Evolutionary conservation across 345 rosid species (phyloP).

Genomic region (Lepidium didymum): DNA sequence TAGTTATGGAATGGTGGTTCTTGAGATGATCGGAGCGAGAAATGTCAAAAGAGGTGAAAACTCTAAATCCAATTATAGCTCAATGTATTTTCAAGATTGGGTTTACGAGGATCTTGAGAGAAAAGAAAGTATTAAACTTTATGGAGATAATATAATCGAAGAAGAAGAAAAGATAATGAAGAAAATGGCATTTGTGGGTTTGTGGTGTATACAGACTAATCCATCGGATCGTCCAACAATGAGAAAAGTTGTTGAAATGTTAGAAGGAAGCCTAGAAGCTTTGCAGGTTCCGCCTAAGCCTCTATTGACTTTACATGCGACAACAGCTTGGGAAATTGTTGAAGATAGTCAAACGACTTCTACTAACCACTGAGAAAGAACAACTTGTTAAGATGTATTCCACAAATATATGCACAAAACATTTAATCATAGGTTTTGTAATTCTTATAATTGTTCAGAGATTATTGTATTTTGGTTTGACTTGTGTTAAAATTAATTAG

Average conservation of each 20-base stretch:
- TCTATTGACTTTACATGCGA: not conserved
- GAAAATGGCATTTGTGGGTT: constrained; percentile 24
- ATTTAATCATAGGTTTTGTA: too few relatives aligned
- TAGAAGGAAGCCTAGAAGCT: constrained; percentile 27
- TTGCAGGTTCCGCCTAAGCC: constrained; percentile 34
- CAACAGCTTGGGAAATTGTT: not conserved
- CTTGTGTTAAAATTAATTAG: too few relatives aligned
- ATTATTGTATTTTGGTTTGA: too few relatives aligned
- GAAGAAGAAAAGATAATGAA: constrained; percentile 19
- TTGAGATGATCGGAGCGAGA: constrained; percentile 24
- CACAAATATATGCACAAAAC: too few relatives aligned
- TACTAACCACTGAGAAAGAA: not conserved
- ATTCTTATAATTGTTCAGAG: too few relatives aligned
- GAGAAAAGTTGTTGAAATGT: constrained; percentile 32
- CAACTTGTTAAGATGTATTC: not conserved
- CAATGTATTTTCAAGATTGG: constrained; percentile 25
- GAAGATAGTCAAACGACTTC: not conserved
- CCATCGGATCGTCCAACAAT: constrained; percentile 28
- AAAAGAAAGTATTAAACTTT: not conserved
- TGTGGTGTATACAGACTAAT: constrained; percentile 34
- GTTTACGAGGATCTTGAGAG: constrained; percentile 19
- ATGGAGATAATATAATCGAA: not conserved
- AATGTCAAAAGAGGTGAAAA: not conserved
- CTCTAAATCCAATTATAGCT: not conserved
- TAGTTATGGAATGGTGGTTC: constrained; percentile 33